Base-by-base conservation (phyloP, 2,329 filamentous ascomycete genomes). In the Ophiostoma fasciatum region DNA sequence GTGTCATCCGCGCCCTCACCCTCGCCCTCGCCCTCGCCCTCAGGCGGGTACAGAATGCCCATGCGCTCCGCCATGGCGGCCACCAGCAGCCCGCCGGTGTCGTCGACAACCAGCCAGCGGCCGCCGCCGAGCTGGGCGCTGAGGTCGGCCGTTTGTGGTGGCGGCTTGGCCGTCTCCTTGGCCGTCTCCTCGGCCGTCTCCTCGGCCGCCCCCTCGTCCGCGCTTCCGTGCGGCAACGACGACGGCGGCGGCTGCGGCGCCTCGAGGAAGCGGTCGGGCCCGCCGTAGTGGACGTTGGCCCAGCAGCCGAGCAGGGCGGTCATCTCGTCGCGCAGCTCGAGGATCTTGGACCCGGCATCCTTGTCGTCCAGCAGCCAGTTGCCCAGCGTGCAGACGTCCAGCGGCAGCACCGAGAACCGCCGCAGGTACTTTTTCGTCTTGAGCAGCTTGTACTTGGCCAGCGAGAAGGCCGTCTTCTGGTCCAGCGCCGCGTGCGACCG, bases 401-500 rank as follows among this genome's bases (percentile, higher is more conserved):
- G 60, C 1, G 88, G 88, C 35, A 93, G 56, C 2, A 90, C 73
- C 0, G 81, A 83, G 51, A 98, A 96, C 11, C 85, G 69, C 49
- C 81, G 78, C 44, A 96, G 70, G 54, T 93, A 96, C 58, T 98
- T 98, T 53, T 78, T 87, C 45, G 82, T 80, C 62, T 98, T 98
- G 31, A 93, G 68, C 14, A 96, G 63, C 50, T 90, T 94, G 59
- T 98, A 98, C 57, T 98, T 98, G 29, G 88, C 87, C 39, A 94
- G 64, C 3, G 85, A 92, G 51, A 92, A 98, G 1, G 76, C 69
- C 0, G 90, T 96, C 66, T 98, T 98, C 60, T 96, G 81, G 46
- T 93, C 85, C 29, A 98, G 68, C 1, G 79, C 82, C 14, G 82
- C 78, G 56, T 98, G 90, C 29, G 85, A 90, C 21, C 85, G 69